Conservation (phyloP, 2,329 filamentous ascomycete genomes). For the Cercospora zeae-maydis region DNA sequence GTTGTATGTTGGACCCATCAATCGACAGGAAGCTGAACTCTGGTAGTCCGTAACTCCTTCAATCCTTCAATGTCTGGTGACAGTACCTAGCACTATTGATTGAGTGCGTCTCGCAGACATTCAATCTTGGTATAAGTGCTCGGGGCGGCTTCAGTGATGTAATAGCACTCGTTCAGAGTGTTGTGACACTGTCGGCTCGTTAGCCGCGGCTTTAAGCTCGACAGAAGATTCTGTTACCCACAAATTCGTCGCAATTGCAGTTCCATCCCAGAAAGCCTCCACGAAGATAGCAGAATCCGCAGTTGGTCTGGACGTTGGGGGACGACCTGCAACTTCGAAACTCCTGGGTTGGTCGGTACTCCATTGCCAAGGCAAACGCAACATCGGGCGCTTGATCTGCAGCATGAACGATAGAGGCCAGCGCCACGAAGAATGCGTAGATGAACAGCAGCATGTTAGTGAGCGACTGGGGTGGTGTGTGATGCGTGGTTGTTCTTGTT, state of each 20-base stretch:
- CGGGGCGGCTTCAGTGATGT: conserved; percentile 7
- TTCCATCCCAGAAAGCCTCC: conserved; percentile 15
- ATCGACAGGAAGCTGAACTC: background rate
- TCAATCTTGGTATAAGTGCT: conserved; percentile 6
- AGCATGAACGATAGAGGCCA: conserved; percentile 1
- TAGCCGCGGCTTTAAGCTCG: background rate
- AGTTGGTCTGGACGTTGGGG: conserved; percentile 8
- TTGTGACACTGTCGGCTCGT: conserved; percentile 1
- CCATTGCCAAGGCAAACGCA: background rate
- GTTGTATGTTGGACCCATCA: background rate
- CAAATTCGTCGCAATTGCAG: conserved; percentile 11
- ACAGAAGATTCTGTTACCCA: background rate
- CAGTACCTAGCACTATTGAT: background rate
- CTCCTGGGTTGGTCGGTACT: conserved; percentile 9
- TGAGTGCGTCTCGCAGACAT: conserved; percentile 8
- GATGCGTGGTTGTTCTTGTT: background rate
- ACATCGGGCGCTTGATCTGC: conserved; percentile 13
- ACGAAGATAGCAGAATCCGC: conserved; percentile 10
- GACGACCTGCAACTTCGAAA: background rate
- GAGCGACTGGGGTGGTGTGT: background rate
- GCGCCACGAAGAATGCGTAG: background rate
- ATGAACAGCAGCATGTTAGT: conserved; percentile 1
- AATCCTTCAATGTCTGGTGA: background rate
- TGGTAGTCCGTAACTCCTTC: background rate
- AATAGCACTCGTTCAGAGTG: conserved; percentile 11